These are phyloP conservation scores for Rhodotorula graminis DNA, from an alignment of 768 basidiomycete species.

Conservation along the genomic window DNA sequence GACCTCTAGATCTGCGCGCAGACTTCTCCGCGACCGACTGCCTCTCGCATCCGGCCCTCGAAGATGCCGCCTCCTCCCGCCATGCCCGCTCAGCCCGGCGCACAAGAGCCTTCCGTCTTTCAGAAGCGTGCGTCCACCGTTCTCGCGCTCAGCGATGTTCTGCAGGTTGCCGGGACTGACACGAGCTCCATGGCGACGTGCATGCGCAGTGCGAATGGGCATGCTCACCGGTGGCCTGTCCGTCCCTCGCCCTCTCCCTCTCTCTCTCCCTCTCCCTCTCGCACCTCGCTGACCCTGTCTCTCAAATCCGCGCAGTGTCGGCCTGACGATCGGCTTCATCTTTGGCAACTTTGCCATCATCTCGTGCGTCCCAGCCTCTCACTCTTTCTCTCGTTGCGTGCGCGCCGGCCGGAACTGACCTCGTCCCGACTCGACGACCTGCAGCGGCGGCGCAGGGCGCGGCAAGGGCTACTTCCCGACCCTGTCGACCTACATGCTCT, in stretches of 20 bases:
- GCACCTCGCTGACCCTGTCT: neutral
- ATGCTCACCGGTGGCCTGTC: constrained; percentile 27
- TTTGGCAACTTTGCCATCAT: constrained; percentile 91
- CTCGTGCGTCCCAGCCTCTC: constrained; percentile 55
- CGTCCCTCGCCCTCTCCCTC: too few relatives aligned
- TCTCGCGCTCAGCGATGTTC: too few relatives aligned
- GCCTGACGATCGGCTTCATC: constrained; percentile 93
- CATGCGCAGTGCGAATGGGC: constrained; percentile 34
- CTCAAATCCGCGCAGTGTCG: constrained; percentile 53
- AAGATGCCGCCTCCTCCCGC: constrained; percentile 22
- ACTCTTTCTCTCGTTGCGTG: neutral
- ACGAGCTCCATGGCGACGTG: too few relatives aligned
- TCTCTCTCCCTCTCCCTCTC: neutral
- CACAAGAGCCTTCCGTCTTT: constrained; percentile 1
- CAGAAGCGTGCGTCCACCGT: constrained; percentile 16
- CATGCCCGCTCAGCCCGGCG: neutral
- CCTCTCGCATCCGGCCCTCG: too few relatives aligned
- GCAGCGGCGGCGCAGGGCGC: constrained; percentile 82
- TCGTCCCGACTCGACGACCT: neutral
- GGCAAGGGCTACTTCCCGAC: constrained; percentile 76
- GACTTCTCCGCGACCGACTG: neutral
- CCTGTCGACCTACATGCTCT: constrained; percentile 95
- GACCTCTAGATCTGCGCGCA: neutral
- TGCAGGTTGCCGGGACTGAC: too few relatives aligned
- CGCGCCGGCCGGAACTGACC: too few relatives aligned